Conservation (phyloP, 208 protist genomes). For the Wallacemonas sp. region DNA sequence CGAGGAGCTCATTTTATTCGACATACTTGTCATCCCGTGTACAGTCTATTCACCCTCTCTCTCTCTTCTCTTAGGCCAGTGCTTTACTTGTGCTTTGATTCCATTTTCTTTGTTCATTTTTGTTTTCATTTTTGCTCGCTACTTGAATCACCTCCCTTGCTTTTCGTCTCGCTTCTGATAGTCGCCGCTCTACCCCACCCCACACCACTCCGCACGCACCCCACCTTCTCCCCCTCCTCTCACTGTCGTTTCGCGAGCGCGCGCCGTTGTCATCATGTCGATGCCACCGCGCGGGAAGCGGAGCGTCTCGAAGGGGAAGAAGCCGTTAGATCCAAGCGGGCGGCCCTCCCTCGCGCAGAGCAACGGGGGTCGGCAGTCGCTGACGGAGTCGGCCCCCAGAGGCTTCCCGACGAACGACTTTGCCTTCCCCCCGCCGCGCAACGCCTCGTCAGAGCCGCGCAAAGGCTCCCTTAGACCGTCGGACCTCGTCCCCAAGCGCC, state of each 20-base stretch:
- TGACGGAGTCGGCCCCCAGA: slow-evolving; percentile 12
- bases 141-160: not conserved
- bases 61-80: too few species aligned
- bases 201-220: not conserved
- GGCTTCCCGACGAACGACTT: slow-evolving; percentile 1
- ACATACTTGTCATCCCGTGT: not conserved
- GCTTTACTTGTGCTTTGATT: too few species aligned
- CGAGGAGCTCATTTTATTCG: not conserved
- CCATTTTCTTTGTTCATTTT: too few species aligned
- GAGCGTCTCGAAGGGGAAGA: slow-evolving; percentile 3
- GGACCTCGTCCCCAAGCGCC: slow-evolving; percentile 30
- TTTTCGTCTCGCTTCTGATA: not conserved
- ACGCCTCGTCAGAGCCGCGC: not conserved
- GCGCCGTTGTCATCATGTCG: not conserved
- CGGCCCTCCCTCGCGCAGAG: not conserved
- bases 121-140: too few species aligned
- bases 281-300: slow-evolving; percentile 11
- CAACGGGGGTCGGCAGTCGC: not conserved
- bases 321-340: not conserved
- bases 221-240: not conserved
- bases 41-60: too few species aligned
- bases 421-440: slow-evolving; percentile 7
- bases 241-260: not conserved
- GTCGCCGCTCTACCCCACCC: not conserved
- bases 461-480: not conserved